These are phyloP conservation scores for Flueggea neowawraea DNA, from an alignment of 441 rosid species.

Conservation along the genomic window DNA sequence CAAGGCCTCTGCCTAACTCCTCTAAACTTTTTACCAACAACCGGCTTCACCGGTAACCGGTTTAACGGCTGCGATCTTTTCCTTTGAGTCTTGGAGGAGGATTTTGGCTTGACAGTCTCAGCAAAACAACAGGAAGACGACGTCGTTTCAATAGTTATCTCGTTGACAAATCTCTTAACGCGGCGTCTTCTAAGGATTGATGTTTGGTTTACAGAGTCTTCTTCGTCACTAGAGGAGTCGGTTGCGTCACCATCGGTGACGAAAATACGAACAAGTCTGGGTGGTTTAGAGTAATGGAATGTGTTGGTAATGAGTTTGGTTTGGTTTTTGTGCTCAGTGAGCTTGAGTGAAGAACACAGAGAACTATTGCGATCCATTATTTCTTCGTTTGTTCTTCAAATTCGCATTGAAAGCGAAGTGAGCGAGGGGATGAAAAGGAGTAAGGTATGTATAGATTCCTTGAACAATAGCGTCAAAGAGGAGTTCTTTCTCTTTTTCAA, in stretches of 20 bases:
- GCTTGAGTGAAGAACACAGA: conserved; percentile 23
- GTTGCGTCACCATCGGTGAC: conserved; percentile 82
- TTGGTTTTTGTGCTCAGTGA: conserved; percentile 47
- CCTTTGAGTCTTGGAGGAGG: conserved; percentile 9
- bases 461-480: conserved; percentile 41
- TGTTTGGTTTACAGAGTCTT: neutral
- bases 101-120: conserved; percentile 8
- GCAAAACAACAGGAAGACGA: neutral
- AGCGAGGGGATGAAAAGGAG: conserved; percentile 19
- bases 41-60: neutral
- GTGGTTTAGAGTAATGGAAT: conserved; percentile 7
- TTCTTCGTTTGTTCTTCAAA: conserved; percentile 8
- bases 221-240: conserved; percentile 93
- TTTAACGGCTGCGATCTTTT: conserved; percentile 16
- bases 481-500: conserved; percentile 35
- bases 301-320: conserved; percentile 26
- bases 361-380: conserved; percentile 29
- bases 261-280: conserved; percentile 65
- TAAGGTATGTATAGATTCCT: neutral
- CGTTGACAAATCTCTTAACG: conserved; percentile 66
- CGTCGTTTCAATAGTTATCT: conserved; percentile 47
- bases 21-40: conserved; percentile 52
- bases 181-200: conserved; percentile 12
- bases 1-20: conserved; percentile 95
- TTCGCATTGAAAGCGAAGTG: conserved; percentile 28